phyloP scores from a whole-genome alignment of 2,329 filamentous ascomycete species.

The Pyrenophora seminiperda region DNA sequence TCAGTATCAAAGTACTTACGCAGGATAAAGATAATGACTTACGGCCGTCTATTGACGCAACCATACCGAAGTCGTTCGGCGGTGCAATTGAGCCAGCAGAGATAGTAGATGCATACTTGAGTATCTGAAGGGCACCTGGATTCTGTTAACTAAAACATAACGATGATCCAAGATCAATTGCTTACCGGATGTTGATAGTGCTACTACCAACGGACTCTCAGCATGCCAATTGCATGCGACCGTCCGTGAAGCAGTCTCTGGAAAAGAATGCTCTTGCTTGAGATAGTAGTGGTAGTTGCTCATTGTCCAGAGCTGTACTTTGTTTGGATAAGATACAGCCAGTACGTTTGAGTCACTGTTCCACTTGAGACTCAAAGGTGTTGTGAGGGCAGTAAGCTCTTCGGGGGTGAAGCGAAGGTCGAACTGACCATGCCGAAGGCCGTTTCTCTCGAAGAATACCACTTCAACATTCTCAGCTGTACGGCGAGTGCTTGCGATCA shows the following conservation, averaged over 20 bases:
- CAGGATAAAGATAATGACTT: conserved; percentile 32
- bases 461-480: conserved; percentile 73
- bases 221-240: conserved; percentile 71
- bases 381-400: conserved; percentile 60
- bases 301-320: conserved; percentile 93
- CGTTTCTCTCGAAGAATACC: conserved; percentile 95
- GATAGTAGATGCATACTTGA: conserved; percentile 70
- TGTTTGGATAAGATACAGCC: conserved; percentile 74
- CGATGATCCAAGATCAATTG: neutral
- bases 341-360: conserved; percentile 91
- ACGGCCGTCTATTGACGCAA: conserved; percentile 84
- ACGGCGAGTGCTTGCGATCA: conserved; percentile 85
- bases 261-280: conserved; percentile 76
- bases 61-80: conserved; percentile 77
- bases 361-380: conserved; percentile 75
- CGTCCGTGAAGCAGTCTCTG: conserved; percentile 21
- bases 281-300: conserved; percentile 98
- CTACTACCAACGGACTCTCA: conserved; percentile 76
- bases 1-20: conserved; percentile 21
- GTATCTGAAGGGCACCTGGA: conserved; percentile 58
- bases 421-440: conserved; percentile 95
- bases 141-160: neutral
- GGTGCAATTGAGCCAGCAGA: conserved; percentile 70
- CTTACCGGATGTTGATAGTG: conserved; percentile 52
- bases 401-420: conserved; percentile 70